Base-by-base conservation (phyloP, 2,329 filamentous ascomycete species). In the Neofusicoccum kwambonambiense region DNA sequence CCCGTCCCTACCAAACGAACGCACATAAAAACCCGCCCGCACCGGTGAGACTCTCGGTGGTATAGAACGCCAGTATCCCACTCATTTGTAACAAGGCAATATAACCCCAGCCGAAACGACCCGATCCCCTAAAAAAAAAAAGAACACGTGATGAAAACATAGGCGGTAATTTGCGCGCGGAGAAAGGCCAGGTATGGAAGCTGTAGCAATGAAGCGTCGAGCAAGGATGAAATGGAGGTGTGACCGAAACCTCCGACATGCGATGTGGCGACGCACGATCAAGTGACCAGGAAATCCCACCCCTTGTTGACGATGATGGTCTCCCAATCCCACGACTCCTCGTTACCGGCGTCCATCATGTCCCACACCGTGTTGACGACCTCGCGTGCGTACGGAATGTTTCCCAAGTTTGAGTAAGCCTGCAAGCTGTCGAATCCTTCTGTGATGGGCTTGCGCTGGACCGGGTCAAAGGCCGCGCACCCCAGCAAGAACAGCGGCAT, bases 311-410 rank as follows among this genome's bases (percentile, higher is more conserved):
- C 77, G 67, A 88, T 86, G 65, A 87, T 84, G 66, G 78, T 83
- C 74, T 88, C 86, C 85, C 85, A 88, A 72, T 88, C 86, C 86
- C 86, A 88, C 63, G 82, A 84, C 64, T 86, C 82, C 65, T 82
- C 80, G 58, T 83, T 83, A 0, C 80, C 80, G 17, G 75, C 78
- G 68, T 88, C 86, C 86, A 88, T 88, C 62, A 86, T 76, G 65
- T 81, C 78, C 86, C 86, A 89, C 19, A 88, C 79, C 65, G 78
- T 80, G 63, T 83, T 76, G 17, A 88, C 84, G 8, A 87, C 82
- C 64, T 79, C 79, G 67, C 83, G 80, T 3, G 86, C 85, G 62
- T 82, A 81, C 54, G 80, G 77, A 67, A 88, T 87, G 69, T 88
- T 88, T 57, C 84, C 84, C 13, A 87, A 74, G 22, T 82, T 82